A percentile compares a stretch with the other conserved stretches of the same genome.
These are phyloP conservation scores for Cavenderia fasciculata DNA, from an alignment of 78 protist genomes.

Conservation along the genomic window DNA sequence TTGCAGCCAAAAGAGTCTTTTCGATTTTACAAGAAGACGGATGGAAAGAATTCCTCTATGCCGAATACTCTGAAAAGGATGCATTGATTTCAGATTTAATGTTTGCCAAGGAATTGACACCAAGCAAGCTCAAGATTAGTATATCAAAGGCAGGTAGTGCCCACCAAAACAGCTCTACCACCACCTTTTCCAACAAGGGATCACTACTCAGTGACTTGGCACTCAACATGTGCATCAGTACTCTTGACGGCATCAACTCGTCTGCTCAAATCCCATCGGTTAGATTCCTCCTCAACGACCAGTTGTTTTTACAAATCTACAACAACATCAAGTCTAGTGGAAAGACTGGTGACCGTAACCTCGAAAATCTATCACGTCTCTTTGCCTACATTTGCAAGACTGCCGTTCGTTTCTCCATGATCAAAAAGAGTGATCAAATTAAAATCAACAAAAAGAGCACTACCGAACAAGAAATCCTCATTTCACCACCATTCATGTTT, in stretches of 20 bases:
- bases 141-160: no score
- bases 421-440: constrained; percentile 42
- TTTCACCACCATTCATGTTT: constrained; percentile 42
- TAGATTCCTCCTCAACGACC: constrained; percentile 45
- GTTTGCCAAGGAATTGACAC: not conserved
- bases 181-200: no score
- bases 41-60: constrained; percentile 46
- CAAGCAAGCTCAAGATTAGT: no score
- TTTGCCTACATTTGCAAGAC: constrained; percentile 39
- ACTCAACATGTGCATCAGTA: not conserved
- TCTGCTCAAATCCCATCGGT: not conserved
- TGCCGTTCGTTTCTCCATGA: not conserved
- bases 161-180: no score
- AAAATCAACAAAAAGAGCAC: constrained; percentile 27
- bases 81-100: constrained; percentile 13
- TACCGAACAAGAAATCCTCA: constrained; percentile 25
- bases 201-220: constrained; percentile 24
- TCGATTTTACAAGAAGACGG: constrained; percentile 42
- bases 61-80: constrained; percentile 28
- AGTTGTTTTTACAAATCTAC: constrained; percentile 37
- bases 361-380: constrained; percentile 3
- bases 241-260: constrained; percentile 1
- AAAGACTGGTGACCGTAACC: constrained; percentile 19
- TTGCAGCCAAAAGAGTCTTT: constrained; percentile 43
- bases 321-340: constrained; percentile 43